These are phyloP conservation scores for Triticum turgidum DNA, from an alignment of 176 grass and related monocot species.

Conservation along the genomic window DNA sequence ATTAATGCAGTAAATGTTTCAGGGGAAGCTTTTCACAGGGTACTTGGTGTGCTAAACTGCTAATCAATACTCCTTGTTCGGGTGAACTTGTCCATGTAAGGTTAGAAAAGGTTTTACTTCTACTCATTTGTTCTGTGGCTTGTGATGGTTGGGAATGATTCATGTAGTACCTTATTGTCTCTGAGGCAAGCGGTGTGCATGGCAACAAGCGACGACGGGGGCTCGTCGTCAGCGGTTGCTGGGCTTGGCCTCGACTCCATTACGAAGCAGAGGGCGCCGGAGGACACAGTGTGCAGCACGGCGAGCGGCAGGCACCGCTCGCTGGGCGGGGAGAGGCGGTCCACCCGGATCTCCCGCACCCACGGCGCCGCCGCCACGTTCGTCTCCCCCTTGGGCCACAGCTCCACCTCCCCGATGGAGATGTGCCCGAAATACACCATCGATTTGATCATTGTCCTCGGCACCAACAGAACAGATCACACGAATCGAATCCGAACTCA, in stretches of 20 bases:
- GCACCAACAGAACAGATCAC: slow-evolving; percentile 14
- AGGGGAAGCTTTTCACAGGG: background rate
- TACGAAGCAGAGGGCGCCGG: slow-evolving; percentile 49
- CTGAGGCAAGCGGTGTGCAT: slow-evolving; percentile 66
- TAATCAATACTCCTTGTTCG: background rate
- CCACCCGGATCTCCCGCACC: slow-evolving; percentile 64
- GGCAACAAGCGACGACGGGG: slow-evolving; percentile 48
- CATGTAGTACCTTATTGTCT: slow-evolving; percentile 69
- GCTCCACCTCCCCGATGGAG: slow-evolving; percentile 64
- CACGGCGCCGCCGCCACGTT: slow-evolving; percentile 29
- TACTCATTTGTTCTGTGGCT: slow-evolving; percentile 11
- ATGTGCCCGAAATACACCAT: slow-evolving; percentile 60
- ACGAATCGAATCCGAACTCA: slow-evolving; percentile 21
- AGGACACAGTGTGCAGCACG: slow-evolving; percentile 55
- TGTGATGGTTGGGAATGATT: slow-evolving; percentile 41
- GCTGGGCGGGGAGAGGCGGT: slow-evolving; percentile 54
- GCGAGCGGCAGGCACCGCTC: slow-evolving; percentile 78
- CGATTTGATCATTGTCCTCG: slow-evolving; percentile 74
- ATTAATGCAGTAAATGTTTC: slow-evolving; percentile 22
- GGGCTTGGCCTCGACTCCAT: slow-evolving; percentile 56
- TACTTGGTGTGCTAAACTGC: background rate
- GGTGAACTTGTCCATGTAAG: background rate
- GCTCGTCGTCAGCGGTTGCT: slow-evolving; percentile 23
- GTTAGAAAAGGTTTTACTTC: background rate
- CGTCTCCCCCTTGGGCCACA: slow-evolving; percentile 62